Evolutionary conservation across 768 basidiomycete species (phyloP), one percentile per base, ranked within the genome.

Genomic region (Dendrothele bispora): DNA sequence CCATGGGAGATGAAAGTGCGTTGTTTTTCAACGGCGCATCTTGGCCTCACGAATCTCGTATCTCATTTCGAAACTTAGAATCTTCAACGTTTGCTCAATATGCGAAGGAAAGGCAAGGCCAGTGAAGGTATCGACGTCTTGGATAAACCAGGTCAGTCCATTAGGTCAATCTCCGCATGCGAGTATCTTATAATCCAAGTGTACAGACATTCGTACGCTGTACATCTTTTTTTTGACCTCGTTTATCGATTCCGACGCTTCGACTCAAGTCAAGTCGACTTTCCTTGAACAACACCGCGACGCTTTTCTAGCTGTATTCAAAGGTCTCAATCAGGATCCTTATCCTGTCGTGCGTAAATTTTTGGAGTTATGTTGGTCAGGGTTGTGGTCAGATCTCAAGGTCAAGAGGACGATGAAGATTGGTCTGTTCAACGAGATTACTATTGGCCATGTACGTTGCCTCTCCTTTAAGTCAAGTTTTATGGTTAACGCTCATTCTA

Each of bases 1-100:
- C 78, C 80, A 5, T 92, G 90, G 90, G 88, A 88, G 48, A 72
- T 76, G 25, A 91, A 90, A 74, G 90, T 84, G 43, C 2, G 65
- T 58, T 1, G 6, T 10, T 35, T 27, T 49, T 7, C 34, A 2
- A 24, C 17, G 15, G 0, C 40, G 36, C 32, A 22, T 18, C 37
- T 21, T 17, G 10, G 41, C 21, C 26, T 48, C 26, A 34, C 50
- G 46, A 22, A 51, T 45, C 20, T 47, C 46, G 50, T 22, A 43
- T 39, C 25, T 29, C 6, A 1, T 49, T 36, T 36, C 18, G 18
- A 28, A 15, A 4, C 27, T 4, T 43, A 91, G 88, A 76, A 75
- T 21, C 67, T 90, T 3, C 75, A 80, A 3, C 89, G 82, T 65
- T 61, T 92, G 1, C 60, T 89, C 21, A 71, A 76, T 32, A 87